These are phyloP conservation scores for Nakazawaea laoshanensis DNA, from an alignment of 805 yeast species.

Conservation along the genomic window DNA sequence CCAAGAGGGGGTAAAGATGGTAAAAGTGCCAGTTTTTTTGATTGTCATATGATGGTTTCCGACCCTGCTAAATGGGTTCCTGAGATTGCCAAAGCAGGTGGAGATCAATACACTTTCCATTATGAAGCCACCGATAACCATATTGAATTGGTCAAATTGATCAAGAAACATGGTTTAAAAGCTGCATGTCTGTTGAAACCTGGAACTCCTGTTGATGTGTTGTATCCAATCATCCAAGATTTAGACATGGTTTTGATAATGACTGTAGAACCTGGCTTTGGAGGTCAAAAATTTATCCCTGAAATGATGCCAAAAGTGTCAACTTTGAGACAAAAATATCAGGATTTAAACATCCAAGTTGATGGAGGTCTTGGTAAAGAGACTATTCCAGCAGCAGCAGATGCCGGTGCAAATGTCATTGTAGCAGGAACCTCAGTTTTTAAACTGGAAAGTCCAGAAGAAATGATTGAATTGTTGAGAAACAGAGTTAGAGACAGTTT, in stretches of 20 bases:
- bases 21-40: conserved; percentile 50
- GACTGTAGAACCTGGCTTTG: conserved; percentile 99
- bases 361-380: conserved; percentile 93
- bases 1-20: conserved; percentile 51
- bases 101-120: conserved; percentile 94
- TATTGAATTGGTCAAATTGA: conserved; percentile 59
- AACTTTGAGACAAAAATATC: conserved; percentile 61
- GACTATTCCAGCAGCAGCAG: conserved; percentile 82
- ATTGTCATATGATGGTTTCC: conserved; percentile 98
- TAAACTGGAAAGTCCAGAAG: conserved; percentile 71
- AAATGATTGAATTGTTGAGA: conserved; percentile 64
- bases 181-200: conserved; percentile 96
- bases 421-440: conserved; percentile 97
- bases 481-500: conserved; percentile 37
- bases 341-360: conserved; percentile 82
- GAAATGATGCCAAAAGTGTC: conserved; percentile 96
- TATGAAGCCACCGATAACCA: conserved; percentile 87
- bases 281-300: conserved; percentile 94
- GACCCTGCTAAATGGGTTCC: conserved; percentile 91
- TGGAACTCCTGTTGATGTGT: conserved; percentile 77
- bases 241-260: conserved; percentile 93
- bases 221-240: conserved; percentile 63
- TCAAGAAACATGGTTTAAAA: conserved; percentile 75
- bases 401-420: conserved; percentile 95
- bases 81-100: conserved; percentile 88